Evolutionary conservation across 768 basidiomycete genomes (phyloP).

Genomic region (Boletus pseudo-olivaceus): DNA sequence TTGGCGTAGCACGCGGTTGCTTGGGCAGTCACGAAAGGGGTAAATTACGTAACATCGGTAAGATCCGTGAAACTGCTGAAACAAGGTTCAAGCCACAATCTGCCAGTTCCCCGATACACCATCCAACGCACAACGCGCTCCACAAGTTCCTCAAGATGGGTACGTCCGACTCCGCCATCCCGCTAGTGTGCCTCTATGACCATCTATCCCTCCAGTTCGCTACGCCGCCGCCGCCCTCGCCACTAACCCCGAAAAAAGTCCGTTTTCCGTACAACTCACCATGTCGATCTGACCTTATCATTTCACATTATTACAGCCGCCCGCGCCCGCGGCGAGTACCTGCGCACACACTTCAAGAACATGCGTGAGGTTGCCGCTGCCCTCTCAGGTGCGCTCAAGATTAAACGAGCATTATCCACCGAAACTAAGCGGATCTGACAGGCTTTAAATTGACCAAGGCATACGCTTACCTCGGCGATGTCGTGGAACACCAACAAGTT

Average conservation of each 20-base stretch:
- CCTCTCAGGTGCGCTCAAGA: conserved; percentile 65
- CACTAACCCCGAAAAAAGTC: conserved; percentile 94
- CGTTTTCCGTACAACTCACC: conserved; percentile 28
- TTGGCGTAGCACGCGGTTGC: not conserved
- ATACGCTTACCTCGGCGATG: conserved; percentile 89
- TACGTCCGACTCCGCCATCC: conserved; percentile 37
- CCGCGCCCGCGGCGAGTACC: conserved; percentile 92
- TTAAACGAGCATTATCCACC: not conserved
- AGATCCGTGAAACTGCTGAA: conserved; percentile 27
- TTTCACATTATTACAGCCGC: conserved; percentile 54
- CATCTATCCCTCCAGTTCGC: conserved; percentile 56
- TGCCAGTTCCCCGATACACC: conserved; percentile 54
- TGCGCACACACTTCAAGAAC: conserved; percentile 99
- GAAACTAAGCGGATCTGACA: conserved; percentile 28
- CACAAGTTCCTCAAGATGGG: conserved; percentile 61
- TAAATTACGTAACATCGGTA: conserved; percentile 14
- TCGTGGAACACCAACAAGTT: conserved; percentile 93
- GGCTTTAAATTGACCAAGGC: conserved; percentile 94
- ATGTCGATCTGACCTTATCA: conserved; percentile 7
- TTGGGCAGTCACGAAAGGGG: not conserved
- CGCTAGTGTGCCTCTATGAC: conserved; percentile 15
- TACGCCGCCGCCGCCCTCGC: conserved; percentile 88
- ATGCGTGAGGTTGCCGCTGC: conserved; percentile 99
- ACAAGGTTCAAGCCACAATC: conserved; percentile 33
- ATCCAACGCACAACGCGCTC: conserved; percentile 39